Evolutionary conservation across 306 rosid species (phyloP).

Genomic region (Lotus japonicus): DNA sequence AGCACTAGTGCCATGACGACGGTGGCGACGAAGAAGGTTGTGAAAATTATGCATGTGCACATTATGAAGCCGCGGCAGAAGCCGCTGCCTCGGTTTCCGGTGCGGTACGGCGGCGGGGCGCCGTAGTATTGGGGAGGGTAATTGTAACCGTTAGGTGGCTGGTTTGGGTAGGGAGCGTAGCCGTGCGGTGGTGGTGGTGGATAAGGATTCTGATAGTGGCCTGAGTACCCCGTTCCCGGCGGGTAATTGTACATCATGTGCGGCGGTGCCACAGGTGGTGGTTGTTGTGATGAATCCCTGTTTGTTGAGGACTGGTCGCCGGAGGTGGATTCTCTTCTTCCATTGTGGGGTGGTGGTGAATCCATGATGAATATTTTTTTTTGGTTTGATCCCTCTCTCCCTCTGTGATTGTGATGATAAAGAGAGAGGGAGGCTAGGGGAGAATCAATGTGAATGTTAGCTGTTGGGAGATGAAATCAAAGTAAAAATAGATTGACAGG

Average conservation of each 20-base stretch:
- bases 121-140: not conserved
- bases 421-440: not conserved
- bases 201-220: not conserved
- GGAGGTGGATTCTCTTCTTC: not conserved
- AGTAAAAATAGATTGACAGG: not conserved
- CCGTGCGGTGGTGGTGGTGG: constrained; percentile 6
- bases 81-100: not conserved
- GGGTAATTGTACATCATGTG: constrained; percentile 12
- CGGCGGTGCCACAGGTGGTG: constrained; percentile 4
- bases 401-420: not conserved
- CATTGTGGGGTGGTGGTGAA: not conserved
- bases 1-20: constrained; percentile 10
- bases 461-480: not conserved
- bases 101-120: not conserved
- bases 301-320: not conserved
- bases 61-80: constrained; percentile 33
- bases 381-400: not conserved
- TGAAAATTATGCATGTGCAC: not conserved
- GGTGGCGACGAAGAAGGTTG: not conserved
- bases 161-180: not conserved
- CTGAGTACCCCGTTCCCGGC: not conserved
- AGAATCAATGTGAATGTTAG: not conserved
- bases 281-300: not conserved
- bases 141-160: not conserved
- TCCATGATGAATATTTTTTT: constrained; percentile 1